A percentile compares a stretch with the other conserved stretches of the same genome.
Evolutionary conservation across 2,329 filamentous ascomycete genomes (phyloP).

Genomic region (Beauveria sp.): DNA sequence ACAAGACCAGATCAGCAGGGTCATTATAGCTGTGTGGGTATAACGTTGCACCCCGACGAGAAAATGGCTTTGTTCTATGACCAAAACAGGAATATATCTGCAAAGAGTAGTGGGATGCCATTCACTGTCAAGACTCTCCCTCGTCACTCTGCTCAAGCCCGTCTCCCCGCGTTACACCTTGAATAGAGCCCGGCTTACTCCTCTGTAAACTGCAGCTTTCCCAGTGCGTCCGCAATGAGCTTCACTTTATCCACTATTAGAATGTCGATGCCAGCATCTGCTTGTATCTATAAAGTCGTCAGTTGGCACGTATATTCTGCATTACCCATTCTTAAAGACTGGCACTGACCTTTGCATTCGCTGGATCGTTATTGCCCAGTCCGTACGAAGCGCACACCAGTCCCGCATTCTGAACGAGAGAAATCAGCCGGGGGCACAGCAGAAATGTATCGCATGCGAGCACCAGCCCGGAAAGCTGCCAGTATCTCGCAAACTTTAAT

Average conservation of each 20-base stretch:
- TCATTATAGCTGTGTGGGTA: neutral
- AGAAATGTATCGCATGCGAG: conserved; percentile 28
- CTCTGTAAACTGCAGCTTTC: neutral
- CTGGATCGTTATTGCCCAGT: conserved; percentile 21
- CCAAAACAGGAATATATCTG: too few relatives aligned
- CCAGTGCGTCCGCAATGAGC: conserved; percentile 8
- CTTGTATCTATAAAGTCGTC: conserved; percentile 8
- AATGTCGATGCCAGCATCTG: conserved; percentile 13
- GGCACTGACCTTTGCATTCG: conserved; percentile 12
- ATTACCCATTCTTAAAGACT: neutral
- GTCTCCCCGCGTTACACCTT: too few relatives aligned
- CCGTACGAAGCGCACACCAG: conserved; percentile 28
- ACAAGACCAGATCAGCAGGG: neutral
- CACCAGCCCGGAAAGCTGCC: conserved; percentile 29
- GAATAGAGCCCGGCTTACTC: neutral
- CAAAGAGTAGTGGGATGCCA: too few relatives aligned
- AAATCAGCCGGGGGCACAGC: conserved; percentile 27
- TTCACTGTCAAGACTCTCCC: too few relatives aligned
- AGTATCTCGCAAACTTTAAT: conserved; percentile 28
- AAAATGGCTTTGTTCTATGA: neutral
- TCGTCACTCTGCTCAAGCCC: too few relatives aligned
- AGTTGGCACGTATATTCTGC: neutral
- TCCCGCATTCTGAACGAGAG: conserved; percentile 24
- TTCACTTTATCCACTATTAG: conserved; percentile 14
- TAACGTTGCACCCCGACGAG: neutral